These are phyloP conservation scores for Syzygium aromaticum DNA, from an alignment of 345 rosid species.

Conservation along the genomic window DNA sequence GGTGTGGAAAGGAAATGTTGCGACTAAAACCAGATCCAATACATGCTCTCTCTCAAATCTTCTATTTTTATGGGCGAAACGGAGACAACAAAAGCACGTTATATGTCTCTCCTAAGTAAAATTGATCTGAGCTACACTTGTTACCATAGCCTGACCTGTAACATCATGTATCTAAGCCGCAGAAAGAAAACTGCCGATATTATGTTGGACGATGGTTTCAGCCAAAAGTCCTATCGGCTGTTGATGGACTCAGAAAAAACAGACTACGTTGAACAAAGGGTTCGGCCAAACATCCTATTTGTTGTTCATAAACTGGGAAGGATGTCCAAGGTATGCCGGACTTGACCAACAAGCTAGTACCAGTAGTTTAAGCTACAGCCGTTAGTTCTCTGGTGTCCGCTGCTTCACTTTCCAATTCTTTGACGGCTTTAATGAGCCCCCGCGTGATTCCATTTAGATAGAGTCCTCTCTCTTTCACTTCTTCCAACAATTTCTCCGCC, in stretches of 20 bases:
- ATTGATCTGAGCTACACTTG: neutral
- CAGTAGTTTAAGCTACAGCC: conserved; percentile 10
- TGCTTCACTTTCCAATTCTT: conserved; percentile 62
- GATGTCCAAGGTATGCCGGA: neutral
- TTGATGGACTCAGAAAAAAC: neutral
- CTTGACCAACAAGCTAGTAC: neutral
- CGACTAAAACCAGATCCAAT: neutral
- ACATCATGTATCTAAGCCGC: neutral
- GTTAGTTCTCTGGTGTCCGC: conserved; percentile 13
- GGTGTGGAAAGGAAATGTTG: neutral
- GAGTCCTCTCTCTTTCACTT: conserved; percentile 65
- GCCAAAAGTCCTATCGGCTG: neutral
- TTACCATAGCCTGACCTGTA: neutral
- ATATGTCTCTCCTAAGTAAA: neutral
- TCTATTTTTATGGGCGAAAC: neutral
- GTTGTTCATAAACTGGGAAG: neutral
- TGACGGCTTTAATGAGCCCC: conserved; percentile 64
- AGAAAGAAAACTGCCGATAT: neutral
- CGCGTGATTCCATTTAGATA: conserved; percentile 60
- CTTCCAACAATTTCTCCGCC: conserved; percentile 56
- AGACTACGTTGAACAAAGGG: neutral
- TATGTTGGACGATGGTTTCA: neutral
- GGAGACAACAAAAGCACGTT: neutral
- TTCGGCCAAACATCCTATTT: neutral
- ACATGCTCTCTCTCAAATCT: neutral